Evolutionary conservation across 306 rosid species (phyloP), one percentile per base, ranked within the genome.

Genomic region (Begonia peltatifolia): DNA sequence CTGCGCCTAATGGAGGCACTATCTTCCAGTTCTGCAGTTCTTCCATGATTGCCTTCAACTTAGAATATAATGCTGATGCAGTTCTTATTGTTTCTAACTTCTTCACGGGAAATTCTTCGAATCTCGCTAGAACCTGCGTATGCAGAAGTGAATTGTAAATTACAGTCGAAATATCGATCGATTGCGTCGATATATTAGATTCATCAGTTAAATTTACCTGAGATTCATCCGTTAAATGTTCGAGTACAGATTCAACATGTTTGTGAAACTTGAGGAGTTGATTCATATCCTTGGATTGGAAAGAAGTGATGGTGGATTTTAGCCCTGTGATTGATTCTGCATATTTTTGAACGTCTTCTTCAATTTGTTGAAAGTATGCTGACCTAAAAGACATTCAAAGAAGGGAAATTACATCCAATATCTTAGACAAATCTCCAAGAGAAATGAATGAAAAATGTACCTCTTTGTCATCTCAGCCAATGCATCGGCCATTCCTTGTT

Each of bases 401-500:
- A 50, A 60, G 51, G 46, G 42, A 50, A 49, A 25, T 35, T 18
- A 59, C 8, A 30, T 30, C 38, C 6, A 30, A 30, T 30, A 30
- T 30, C 38, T 30, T 7, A 5, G 38, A 1, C 38, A 30, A 30
- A 30, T 30, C 38, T 30, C 38, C 8, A 30, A 3, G 38, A 30
- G 9, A 30, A 30, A 30, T 30, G 38, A 30, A 5, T 30, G 9
- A 30, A 30, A 1, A 30, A 30, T 30, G 38, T 68, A 84, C 96
- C 90, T 74, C 71, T 61, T 84, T 52, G 82, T 71, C 78, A 87
- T 87, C 85, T 87, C 96, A 6, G 94, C 92, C 35, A 87, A 63
- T 44, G 96, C 94, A 72, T 87, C 94, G 54, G 90, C 94, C 96
- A 87, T 83, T 65, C 94, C 90, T 68, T 77, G 81, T 67, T 81